These are phyloP conservation scores for Penicillium sp. DNA, from an alignment of 2,329 filamentous ascomycete species.

Conservation along the genomic window DNA sequence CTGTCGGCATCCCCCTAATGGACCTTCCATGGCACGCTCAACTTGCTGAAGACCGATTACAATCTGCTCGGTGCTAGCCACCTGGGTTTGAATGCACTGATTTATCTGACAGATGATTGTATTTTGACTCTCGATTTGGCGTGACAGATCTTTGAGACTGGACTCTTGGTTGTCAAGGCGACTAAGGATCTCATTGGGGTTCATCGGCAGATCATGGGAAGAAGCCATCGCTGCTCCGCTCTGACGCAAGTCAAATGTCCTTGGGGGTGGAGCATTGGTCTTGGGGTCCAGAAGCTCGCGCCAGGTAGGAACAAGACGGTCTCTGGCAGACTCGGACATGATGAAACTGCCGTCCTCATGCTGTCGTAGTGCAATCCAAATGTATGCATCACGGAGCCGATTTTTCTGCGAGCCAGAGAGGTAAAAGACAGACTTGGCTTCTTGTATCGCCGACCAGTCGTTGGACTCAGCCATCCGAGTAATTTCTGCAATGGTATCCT, in stretches of 20 bases:
- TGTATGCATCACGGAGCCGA: not conserved
- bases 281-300: not conserved
- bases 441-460: not conserved
- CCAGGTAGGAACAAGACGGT: not conserved
- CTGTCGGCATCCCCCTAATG: not conserved
- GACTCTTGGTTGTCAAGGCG: not conserved
- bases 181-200: not conserved
- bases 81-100: not conserved
- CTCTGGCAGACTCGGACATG: not conserved
- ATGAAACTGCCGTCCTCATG: not conserved
- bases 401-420: not conserved
- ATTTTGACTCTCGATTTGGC: not conserved
- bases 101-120: not conserved
- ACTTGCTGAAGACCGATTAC: not conserved
- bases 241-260: not conserved
- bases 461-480: not conserved
- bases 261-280: not conserved
- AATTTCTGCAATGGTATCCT: not conserved
- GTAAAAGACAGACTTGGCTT: not conserved
- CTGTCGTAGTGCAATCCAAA: constrained; percentile 3
- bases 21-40: not conserved
- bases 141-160: not conserved
- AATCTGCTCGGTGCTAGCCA: not conserved
- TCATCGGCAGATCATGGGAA: not conserved
- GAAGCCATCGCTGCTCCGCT: not conserved